Conservation (phyloP, 208 protist species). For the Wallacemonas collosoma region DNA sequence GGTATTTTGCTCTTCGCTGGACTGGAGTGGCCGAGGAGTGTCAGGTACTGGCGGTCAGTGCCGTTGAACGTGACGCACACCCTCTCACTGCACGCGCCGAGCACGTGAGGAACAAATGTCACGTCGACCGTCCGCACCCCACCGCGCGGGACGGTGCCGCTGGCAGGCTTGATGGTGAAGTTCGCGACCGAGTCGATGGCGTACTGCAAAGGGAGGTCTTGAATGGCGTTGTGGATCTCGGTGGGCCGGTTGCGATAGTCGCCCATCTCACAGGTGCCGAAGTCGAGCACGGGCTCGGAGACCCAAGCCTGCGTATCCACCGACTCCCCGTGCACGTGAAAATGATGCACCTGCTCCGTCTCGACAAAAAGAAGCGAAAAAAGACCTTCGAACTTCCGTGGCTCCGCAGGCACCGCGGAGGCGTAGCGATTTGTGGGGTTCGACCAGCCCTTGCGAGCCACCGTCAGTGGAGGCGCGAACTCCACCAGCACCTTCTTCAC, state of each 20-base stretch:
- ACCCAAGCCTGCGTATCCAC: slow-evolving; percentile 70
- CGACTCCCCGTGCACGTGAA: slow-evolving; percentile 72
- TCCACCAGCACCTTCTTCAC: slow-evolving; percentile 44
- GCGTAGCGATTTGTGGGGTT: slow-evolving; percentile 14
- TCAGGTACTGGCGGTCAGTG: slow-evolving; percentile 51
- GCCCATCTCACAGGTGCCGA: slow-evolving; percentile 67
- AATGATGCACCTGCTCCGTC: slow-evolving; percentile 80
- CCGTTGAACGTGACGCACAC: slow-evolving; percentile 76
- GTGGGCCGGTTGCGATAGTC: slow-evolving; percentile 46
- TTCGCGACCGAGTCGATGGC: slow-evolving; percentile 72
- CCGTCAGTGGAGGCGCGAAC: slow-evolving; percentile 67
- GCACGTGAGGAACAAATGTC: slow-evolving; percentile 80
- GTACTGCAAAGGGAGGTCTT: slow-evolving; percentile 80
- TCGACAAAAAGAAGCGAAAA: slow-evolving; percentile 87
- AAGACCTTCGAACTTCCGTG: slow-evolving; percentile 60
- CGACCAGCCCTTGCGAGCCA: slow-evolving; percentile 63
- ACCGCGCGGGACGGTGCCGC: slow-evolving; percentile 52
- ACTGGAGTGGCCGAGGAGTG: slow-evolving; percentile 58
- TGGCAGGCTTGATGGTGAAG: slow-evolving; percentile 58
- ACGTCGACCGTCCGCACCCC: slow-evolving; percentile 51
- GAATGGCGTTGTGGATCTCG: slow-evolving; percentile 70
- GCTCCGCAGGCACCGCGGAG: slow-evolving; percentile 17
- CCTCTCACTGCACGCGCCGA: slow-evolving; percentile 67
- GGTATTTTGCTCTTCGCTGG: not conserved
- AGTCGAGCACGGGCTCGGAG: slow-evolving; percentile 72